Conservation (phyloP, 176 grass and related monocot species). For the Pharus latifolius region DNA sequence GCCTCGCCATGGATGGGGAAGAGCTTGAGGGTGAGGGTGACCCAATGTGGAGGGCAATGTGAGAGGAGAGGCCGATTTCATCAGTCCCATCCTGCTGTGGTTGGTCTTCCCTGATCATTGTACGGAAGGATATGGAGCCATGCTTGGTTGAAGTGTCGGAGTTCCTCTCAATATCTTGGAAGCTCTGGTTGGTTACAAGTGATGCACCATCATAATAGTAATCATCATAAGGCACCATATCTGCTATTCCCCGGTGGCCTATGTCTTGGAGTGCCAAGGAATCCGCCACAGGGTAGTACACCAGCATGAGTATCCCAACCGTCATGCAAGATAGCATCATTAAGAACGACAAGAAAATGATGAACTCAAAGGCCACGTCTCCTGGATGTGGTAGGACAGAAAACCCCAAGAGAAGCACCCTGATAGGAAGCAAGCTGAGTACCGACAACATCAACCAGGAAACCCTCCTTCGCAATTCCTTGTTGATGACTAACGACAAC, state of each 20-base stretch:
- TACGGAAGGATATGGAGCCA: conserved; percentile 67
- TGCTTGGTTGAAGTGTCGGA: conserved; percentile 62
- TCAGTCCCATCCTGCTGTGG: conserved; percentile 27
- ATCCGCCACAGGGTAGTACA: conserved; percentile 75
- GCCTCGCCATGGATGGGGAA: conserved; percentile 40
- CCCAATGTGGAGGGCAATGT: conserved; percentile 32
- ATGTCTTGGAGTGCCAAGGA: conserved; percentile 49
- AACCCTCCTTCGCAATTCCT: conserved; percentile 69
- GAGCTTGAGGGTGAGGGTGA: conserved; percentile 49
- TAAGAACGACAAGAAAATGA: conserved; percentile 71
- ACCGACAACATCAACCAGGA: conserved; percentile 55
- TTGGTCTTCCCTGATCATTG: conserved; percentile 64
- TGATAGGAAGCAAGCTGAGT: conserved; percentile 54
- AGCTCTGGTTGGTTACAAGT: conserved; percentile 63
- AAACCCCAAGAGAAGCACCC: conserved; percentile 81
- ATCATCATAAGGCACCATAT: conserved; percentile 81
- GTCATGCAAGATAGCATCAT: conserved; percentile 53
- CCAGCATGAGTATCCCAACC: conserved; percentile 68
- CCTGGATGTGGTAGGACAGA: conserved; percentile 56
- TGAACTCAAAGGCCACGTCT: conserved; percentile 43
- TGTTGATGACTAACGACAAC: conserved; percentile 74
- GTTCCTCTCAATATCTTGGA: conserved; percentile 56
- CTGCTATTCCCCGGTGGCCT: conserved; percentile 38
- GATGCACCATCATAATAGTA: conserved; percentile 72
- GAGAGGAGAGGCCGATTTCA: conserved; percentile 33